phyloP scores from a whole-genome alignment of 75 land plant species.

The Isoetes taiwanensis region DNA sequence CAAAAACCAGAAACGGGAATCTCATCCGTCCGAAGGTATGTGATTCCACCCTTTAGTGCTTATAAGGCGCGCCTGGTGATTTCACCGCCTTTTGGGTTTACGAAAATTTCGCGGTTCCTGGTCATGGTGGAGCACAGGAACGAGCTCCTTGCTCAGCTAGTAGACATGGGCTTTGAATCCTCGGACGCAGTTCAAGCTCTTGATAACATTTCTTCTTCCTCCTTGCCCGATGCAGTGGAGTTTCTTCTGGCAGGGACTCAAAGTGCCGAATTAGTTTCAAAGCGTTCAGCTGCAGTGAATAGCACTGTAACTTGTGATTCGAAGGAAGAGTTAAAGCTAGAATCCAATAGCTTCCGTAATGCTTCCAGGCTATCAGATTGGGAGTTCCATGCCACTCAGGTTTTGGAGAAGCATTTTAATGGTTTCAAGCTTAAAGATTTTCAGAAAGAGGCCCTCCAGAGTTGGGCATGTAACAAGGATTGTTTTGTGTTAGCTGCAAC shows the following conservation, averaged over 20 bases:
- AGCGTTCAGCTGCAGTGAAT: background rate
- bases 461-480: slow-evolving; percentile 55
- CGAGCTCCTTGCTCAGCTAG: slow-evolving; percentile 13
- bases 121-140: no score
- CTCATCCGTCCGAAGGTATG: no score
- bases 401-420: slow-evolving; percentile 48
- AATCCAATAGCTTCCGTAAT: background rate
- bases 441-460: slow-evolving; percentile 57
- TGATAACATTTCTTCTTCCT: background rate
- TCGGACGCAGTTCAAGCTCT: slow-evolving; percentile 9
- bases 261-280: background rate
- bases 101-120: no score
- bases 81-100: no score
- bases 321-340: background rate
- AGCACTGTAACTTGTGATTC: background rate
- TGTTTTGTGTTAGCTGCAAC: slow-evolving; percentile 85
- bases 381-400: slow-evolving; percentile 28
- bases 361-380: background rate
- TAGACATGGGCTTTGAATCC: slow-evolving; percentile 20
- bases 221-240: slow-evolving; percentile 11
- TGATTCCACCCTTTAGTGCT: no score
- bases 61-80: no score
- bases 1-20: no score
- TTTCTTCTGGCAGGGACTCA: slow-evolving; percentile 10
- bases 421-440: slow-evolving; percentile 44